Evolutionary conservation across 2,329 filamentous ascomycete genomes (phyloP).

Genomic region (Pleoardoris graminearum): DNA sequence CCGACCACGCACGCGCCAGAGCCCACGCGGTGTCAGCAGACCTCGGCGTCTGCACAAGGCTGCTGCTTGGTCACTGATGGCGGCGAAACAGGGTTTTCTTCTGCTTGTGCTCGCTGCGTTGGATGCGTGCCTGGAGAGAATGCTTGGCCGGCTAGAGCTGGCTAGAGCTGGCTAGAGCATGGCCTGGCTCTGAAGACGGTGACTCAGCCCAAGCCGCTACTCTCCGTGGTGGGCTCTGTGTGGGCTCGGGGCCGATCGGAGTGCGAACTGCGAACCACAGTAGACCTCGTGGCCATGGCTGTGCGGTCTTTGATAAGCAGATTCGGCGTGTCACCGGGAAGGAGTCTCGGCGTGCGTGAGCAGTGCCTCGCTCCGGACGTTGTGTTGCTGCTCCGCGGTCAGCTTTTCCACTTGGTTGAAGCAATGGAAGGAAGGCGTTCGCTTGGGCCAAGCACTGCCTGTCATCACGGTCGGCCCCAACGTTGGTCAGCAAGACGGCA

Average conservation of each 20-base stretch:
- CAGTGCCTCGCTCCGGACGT: neutral
- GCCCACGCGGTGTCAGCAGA: constrained; percentile 36
- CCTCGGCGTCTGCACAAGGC: constrained; percentile 4
- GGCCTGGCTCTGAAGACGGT: neutral
- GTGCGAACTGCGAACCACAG: constrained; percentile 4
- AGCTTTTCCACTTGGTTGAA: neutral
- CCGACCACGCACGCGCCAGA: constrained; percentile 12
- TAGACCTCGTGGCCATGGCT: neutral
- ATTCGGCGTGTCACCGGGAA: too few species aligned
- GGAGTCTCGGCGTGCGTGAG: too few species aligned
- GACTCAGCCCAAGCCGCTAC: neutral
- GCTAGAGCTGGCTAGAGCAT: neutral
- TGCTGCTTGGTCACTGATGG: constrained; percentile 25
- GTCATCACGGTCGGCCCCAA: constrained; percentile 1
- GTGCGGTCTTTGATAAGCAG: neutral
- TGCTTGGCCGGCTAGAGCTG: constrained; percentile 17
- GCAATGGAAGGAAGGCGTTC: neutral
- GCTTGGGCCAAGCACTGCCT: neutral
- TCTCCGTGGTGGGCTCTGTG: constrained; percentile 6
- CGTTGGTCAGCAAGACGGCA: constrained; percentile 7
- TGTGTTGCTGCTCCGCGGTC: neutral
- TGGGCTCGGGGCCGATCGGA: constrained; percentile 11
- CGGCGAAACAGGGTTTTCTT: constrained; percentile 14
- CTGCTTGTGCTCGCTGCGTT: neutral
- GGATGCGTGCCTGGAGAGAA: constrained; percentile 23